Base-by-base conservation (phyloP, 2,329 filamentous ascomycete genomes). In the Trichoderma sp. region DNA sequence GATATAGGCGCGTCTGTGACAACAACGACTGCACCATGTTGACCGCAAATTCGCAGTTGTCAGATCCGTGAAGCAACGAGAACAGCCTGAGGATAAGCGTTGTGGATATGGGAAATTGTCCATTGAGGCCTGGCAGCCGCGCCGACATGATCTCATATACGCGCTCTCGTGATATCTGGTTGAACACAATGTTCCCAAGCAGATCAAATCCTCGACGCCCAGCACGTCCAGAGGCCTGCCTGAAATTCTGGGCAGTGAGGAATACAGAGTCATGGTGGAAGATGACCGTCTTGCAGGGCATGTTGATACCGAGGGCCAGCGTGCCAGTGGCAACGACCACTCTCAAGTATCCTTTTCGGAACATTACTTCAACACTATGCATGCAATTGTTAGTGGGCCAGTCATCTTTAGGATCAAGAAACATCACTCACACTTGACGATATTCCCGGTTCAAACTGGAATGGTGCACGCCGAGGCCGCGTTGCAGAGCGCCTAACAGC, bases 251-350 rank as follows among this genome's bases (percentile, higher is more conserved):
- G 0, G 91, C 87, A 0, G 90, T 92, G 52, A 94, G 79, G 74
- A 86, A 93, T 3, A 91, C 82, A 0, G 89, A 92, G 75, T 94
- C 91, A 0, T 90, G 90, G 17, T 84, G 84, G 76, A 94, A 94
- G 1, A 93, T 87, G 0, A 93, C 90, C 1, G 91, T 94, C 76
- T 92, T 92, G 76, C 91, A 94, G 10, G 92, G 92, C 89, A 92
- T 92, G 72, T 92, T 94, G 80, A 94, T 90, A 80, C 92, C 92
- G 5, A 94, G 80, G 2, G 90, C 89, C 25, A 93, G 83, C 0
- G 91, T 93, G 1, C 90, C 91, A 1, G 91, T 94, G 0, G 91
- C 91, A 29, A 94, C 84, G 32, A 94, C 87, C 1, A 90, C 88
- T 8, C 86, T 84, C 48, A 94, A 77, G 73, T 86, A 93, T 0